Percentiles rank a stretch among this genome's conserved stretches.
Conservation (phyloP, 1,284 basidiomycete species). For the Polyporus tsugae region DNA sequence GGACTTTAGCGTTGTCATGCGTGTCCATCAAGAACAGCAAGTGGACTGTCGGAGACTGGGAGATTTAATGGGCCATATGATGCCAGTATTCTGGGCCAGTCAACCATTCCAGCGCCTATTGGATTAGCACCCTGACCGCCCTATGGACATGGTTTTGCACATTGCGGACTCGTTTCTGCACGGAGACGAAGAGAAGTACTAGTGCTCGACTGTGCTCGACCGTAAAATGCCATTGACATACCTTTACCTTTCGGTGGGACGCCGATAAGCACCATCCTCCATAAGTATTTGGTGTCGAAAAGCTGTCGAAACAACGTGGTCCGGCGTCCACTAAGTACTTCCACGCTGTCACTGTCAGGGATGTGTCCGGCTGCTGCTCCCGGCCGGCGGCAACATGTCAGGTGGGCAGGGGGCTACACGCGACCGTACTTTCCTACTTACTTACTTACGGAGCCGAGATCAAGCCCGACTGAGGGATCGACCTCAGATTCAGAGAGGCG, state of each 20-base stretch:
- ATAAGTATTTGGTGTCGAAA: conserved; percentile 1
- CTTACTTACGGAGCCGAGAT: too few relatives aligned
- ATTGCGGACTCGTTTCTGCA: background rate
- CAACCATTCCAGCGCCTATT: background rate
- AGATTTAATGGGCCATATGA: background rate
- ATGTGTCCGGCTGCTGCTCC: background rate
- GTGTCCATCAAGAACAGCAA: conserved; percentile 6
- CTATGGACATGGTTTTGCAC: background rate
- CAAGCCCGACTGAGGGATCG: too few relatives aligned
- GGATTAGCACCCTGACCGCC: background rate
- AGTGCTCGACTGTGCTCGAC: background rate
- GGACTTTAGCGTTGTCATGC: conserved; percentile 3
- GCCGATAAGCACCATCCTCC: background rate
- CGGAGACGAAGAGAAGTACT: background rate
- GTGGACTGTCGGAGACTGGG: background rate
- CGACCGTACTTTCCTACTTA: background rate
- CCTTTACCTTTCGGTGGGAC: background rate
- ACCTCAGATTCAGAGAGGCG: too few relatives aligned
- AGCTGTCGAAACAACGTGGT: background rate
- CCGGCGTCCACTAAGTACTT: too few relatives aligned
- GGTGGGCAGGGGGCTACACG: background rate
- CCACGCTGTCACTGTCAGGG: background rate
- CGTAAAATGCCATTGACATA: background rate
- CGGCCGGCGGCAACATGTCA: background rate
- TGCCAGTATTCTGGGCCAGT: background rate